Percentiles rank a stretch among this genome's conserved stretches.
Evolutionary conservation across 2,329 filamentous ascomycete genomes (phyloP).

Genomic region (Ophiostoma fasciatum): DNA sequence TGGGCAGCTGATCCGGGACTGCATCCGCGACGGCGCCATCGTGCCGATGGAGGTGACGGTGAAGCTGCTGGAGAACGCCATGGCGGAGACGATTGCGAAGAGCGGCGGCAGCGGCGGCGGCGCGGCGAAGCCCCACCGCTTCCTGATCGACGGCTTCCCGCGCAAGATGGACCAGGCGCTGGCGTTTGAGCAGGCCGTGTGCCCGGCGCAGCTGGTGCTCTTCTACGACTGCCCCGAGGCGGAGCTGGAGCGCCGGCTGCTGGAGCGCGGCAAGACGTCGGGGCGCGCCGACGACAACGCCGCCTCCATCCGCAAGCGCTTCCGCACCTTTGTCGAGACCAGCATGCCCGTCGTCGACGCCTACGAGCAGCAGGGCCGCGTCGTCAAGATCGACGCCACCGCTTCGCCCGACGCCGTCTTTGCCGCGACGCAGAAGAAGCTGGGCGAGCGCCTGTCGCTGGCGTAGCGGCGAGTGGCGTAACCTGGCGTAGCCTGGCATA

Average conservation of each 20-base stretch:
- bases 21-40: constrained; percentile 89
- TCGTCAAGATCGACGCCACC: constrained; percentile 67
- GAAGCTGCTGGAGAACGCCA: constrained; percentile 83
- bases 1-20: constrained; percentile 79
- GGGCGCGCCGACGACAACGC: constrained; percentile 87
- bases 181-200: constrained; percentile 84
- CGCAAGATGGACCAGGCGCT: constrained; percentile 93
- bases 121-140: constrained; percentile 37
- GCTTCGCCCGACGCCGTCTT: constrained; percentile 48
- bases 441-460: constrained; percentile 35
- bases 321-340: constrained; percentile 84
- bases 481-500: too few species aligned
- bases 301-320: constrained; percentile 92
- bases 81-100: constrained; percentile 50
- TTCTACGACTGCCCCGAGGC: constrained; percentile 91
- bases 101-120: constrained; percentile 20
- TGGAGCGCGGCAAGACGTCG: constrained; percentile 85
- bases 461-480: too few species aligned
- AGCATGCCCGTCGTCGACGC: constrained; percentile 94
- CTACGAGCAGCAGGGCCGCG: constrained; percentile 60
- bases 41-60: constrained; percentile 99
- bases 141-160: constrained; percentile 74
- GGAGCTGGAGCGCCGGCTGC: constrained; percentile 68
- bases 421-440: constrained; percentile 33
- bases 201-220: constrained; percentile 68